Evolutionary conservation across 2,329 filamentous ascomycete genomes (phyloP).

Genomic region (Ophioceras dolichostomum): DNA sequence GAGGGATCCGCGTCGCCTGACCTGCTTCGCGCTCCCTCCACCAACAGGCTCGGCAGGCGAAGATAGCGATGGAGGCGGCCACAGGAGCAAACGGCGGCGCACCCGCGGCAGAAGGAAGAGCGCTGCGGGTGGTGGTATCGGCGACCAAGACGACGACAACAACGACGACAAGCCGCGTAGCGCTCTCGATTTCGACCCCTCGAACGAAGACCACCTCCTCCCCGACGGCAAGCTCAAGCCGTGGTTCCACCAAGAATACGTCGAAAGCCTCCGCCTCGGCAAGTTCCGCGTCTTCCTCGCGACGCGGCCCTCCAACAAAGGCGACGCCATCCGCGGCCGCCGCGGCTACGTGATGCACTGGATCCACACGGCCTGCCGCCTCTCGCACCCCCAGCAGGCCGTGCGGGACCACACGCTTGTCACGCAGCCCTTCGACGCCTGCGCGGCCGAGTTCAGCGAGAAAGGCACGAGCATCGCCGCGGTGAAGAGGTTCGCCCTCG

Average conservation of each 20-base stretch:
- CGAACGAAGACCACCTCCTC: not conserved
- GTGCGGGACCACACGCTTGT: not conserved
- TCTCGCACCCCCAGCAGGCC: not conserved
- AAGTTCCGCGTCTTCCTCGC: conserved; percentile 1
- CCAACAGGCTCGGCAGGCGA: not conserved
- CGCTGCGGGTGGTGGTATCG: no score
- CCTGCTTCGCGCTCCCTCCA: not conserved
- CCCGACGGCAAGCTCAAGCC: not conserved
- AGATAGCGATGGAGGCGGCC: no score
- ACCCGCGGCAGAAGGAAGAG: no score
- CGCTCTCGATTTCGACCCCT: not conserved
- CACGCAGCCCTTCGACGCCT: no score
- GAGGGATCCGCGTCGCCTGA: not conserved
- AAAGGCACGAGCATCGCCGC: not conserved
- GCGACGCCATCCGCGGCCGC: not conserved
- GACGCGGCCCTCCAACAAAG: no score
- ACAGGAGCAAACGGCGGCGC: no score
- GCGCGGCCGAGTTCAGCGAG: not conserved
- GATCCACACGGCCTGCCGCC: not conserved
- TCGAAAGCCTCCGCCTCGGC: not conserved
- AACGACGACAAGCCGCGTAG: not conserved
- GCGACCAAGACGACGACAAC: not conserved
- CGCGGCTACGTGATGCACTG: not conserved
- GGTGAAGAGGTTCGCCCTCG: not conserved
- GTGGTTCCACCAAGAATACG: conserved; percentile 1